Conservation (phyloP, 169 alveolate species). For the Theileria annulata region DNA sequence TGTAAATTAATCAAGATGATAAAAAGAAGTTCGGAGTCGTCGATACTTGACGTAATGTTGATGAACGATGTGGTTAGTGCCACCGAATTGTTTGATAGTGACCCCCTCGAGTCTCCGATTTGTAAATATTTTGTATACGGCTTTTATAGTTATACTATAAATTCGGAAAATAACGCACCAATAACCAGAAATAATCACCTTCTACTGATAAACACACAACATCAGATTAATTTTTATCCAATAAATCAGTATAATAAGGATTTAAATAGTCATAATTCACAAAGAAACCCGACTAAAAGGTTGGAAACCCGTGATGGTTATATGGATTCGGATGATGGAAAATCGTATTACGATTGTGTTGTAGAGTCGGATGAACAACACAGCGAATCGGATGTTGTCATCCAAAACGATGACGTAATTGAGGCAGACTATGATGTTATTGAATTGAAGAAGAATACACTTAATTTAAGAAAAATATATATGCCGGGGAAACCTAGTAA, state of each 20-base stretch:
- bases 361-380: no score
- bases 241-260: not conserved
- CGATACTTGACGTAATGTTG: conserved; percentile 3
- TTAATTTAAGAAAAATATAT: not conserved
- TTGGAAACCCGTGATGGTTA: no score
- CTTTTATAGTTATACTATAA: not conserved
- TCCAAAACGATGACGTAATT: not conserved
- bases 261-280: not conserved
- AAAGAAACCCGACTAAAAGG: no score
- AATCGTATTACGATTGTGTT: no score
- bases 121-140: not conserved
- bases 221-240: not conserved
- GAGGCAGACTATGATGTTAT: not conserved
- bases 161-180: not conserved
- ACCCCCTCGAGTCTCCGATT: not conserved
- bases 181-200: not conserved
- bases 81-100: not conserved
- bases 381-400: not conserved
- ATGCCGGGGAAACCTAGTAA: not conserved
- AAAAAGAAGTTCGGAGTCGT: not conserved
- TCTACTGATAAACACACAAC: not conserved
- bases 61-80: not conserved
- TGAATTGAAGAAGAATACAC: not conserved
- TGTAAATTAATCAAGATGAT: not conserved
- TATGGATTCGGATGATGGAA: no score